phyloP scores from a whole-genome alignment of 2,329 filamentous ascomycete genomes.

The Thermomyces lanuginosus region DNA sequence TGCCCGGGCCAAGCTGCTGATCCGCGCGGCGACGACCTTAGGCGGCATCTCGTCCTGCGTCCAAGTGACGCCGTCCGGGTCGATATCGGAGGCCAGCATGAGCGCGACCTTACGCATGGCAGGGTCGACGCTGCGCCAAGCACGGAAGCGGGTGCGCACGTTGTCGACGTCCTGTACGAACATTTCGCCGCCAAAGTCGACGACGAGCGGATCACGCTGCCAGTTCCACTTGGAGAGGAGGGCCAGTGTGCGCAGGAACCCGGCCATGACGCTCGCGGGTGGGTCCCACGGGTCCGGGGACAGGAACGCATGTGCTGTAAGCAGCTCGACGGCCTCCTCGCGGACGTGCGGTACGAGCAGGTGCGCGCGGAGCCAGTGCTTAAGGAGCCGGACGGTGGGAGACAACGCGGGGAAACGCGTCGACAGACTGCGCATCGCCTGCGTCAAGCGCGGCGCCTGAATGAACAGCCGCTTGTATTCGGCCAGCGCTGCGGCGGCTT shows the following conservation, averaged over 20 bases:
- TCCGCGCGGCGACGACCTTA: conserved; percentile 67
- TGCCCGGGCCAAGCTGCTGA: conserved; percentile 66
- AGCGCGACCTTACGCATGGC: conserved; percentile 69
- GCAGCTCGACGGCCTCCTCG: conserved; percentile 69
- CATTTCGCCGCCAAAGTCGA: conserved; percentile 56
- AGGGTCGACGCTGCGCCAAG: conserved; percentile 78
- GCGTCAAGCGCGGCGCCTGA: conserved; percentile 60
- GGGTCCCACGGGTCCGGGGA: conserved; percentile 64
- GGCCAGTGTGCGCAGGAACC: conserved; percentile 63
- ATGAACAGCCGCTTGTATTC: conserved; percentile 55
- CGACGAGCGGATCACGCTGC: conserved; percentile 63
- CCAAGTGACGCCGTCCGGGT: conserved; percentile 64
- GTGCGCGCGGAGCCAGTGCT: conserved; percentile 78
- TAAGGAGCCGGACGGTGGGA: conserved; percentile 65
- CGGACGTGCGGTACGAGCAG: conserved; percentile 60
- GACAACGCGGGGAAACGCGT: conserved; percentile 68
- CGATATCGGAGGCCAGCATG: conserved; percentile 65
- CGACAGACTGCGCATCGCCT: conserved; percentile 63
- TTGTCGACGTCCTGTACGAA: conserved; percentile 42
- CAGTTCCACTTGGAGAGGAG: conserved; percentile 85
- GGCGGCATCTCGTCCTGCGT: conserved; percentile 53
- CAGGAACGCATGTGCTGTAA: conserved; percentile 63
- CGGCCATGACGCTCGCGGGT: conserved; percentile 61
- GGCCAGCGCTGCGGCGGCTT: conserved; percentile 52
- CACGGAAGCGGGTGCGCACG: conserved; percentile 57